Percentiles rank a stretch among this genome's conserved stretches.
These are phyloP conservation scores for Calycina herbarum DNA, from an alignment of 2,329 filamentous ascomycete genomes.

Conservation along the genomic window DNA sequence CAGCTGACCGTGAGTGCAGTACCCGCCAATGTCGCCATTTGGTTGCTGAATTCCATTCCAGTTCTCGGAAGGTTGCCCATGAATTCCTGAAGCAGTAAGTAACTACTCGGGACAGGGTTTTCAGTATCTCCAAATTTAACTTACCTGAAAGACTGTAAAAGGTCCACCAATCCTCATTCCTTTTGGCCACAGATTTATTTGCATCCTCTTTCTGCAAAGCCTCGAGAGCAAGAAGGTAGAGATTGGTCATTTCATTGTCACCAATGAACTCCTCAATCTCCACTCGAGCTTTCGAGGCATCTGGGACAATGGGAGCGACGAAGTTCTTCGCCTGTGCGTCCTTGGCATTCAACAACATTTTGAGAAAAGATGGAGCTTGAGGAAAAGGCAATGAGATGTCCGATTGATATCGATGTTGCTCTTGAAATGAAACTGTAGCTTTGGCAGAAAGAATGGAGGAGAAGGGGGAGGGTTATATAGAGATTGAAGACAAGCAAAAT, in stretches of 20 bases:
- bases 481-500: background rate
- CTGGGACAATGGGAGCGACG: background rate
- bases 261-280: conserved; percentile 10
- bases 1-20: conserved; percentile 5
- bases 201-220: conserved; percentile 7
- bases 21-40: background rate
- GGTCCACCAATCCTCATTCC: conserved; percentile 10
- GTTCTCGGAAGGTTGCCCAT: conserved; percentile 8
- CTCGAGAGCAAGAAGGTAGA: conserved; percentile 7
- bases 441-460: background rate
- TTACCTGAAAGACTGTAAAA: conserved; percentile 8
- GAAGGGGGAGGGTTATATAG: background rate
- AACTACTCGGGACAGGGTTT: background rate
- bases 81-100: background rate
- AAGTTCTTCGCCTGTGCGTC: conserved; percentile 10
- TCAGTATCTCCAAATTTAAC: background rate
- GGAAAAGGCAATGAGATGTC: background rate
- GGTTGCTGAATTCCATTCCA: conserved; percentile 10
- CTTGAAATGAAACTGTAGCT: background rate
- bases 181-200: conserved; percentile 1
- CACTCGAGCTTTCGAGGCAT: conserved; percentile 2
- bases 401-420: background rate
- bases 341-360: background rate
- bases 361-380: background rate
- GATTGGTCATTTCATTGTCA: conserved; percentile 11